phyloP scores from a whole-genome alignment of 495 filamentous ascomycete species.

The Talaromyces proteolyticus region DNA sequence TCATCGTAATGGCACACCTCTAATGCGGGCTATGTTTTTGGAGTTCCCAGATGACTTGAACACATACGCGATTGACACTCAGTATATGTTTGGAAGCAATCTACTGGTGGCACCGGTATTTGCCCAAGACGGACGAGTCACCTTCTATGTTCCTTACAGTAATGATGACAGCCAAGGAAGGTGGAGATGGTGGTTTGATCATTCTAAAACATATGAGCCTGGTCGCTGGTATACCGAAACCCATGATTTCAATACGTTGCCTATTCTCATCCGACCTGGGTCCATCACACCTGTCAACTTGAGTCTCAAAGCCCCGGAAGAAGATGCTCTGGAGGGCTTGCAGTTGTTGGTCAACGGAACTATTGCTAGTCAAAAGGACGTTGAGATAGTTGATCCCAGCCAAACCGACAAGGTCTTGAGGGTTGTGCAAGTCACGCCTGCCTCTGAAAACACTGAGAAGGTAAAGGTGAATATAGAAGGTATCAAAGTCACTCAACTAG shows the following conservation, averaged over 20 bases:
- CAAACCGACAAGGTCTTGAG: slow-evolving; percentile 25
- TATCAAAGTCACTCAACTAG: background rate
- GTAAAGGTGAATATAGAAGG: background rate
- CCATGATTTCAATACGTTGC: slow-evolving; percentile 33
- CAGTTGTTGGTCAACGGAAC: slow-evolving; percentile 33
- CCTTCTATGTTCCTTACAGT: slow-evolving; percentile 53
- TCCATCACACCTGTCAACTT: slow-evolving; percentile 29
- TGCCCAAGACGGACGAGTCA: slow-evolving; percentile 47
- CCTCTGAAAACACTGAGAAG: background rate
- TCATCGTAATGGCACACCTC: slow-evolving; percentile 39
- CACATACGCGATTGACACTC: slow-evolving; percentile 54
- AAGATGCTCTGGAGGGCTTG: slow-evolving; percentile 28
- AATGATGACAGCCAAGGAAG: slow-evolving; percentile 29
- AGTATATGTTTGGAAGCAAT: slow-evolving; percentile 58
- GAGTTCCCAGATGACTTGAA: slow-evolving; percentile 60
- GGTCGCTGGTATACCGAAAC: slow-evolving; percentile 38
- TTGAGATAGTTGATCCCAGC: slow-evolving; percentile 31
- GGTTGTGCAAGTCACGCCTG: background rate
- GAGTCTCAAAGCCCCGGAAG: slow-evolving; percentile 24
- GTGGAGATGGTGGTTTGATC: slow-evolving; percentile 46
- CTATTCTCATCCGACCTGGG: slow-evolving; percentile 30
- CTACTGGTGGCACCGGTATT: slow-evolving; percentile 58
- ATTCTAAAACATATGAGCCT: slow-evolving; percentile 29
- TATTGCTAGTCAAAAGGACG: slow-evolving; percentile 13
- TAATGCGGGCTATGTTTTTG: slow-evolving; percentile 56